Percentiles rank a stretch among this genome's conserved stretches.
Conservation (phyloP, 176 grass and related monocot species). For the Thalia dealbata region DNA sequence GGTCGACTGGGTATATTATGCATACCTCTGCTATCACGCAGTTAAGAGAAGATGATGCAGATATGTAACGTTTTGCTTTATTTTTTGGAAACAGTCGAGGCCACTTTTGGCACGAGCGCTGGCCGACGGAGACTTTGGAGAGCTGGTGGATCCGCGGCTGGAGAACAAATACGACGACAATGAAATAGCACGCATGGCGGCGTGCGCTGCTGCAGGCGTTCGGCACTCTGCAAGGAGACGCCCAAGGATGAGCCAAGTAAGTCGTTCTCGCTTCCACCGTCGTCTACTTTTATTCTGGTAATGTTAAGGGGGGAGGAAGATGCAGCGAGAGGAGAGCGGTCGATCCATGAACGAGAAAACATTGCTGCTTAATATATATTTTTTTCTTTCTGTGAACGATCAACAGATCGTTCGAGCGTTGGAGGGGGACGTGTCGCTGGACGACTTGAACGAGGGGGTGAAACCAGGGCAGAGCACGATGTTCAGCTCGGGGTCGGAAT, state of each 20-base stretch:
- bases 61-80: too few relatives aligned
- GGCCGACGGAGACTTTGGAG: slow-evolving; percentile 4
- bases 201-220: slow-evolving; percentile 34
- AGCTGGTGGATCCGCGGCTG: slow-evolving; percentile 31
- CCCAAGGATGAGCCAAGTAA: slow-evolving; percentile 42
- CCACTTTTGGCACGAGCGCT: slow-evolving; percentile 24
- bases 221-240: slow-evolving; percentile 37
- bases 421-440: slow-evolving; percentile 75
- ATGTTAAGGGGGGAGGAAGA: too few relatives aligned
- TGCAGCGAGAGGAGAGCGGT: too few relatives aligned
- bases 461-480: slow-evolving; percentile 71
- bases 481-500: slow-evolving; percentile 54
- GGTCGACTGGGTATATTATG: slow-evolving; percentile 41
- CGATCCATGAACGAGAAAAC: too few relatives aligned
- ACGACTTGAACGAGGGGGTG: slow-evolving; percentile 79
- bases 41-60: too few relatives aligned
- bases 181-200: slow-evolving; percentile 34
- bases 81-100: slow-evolving; percentile 15
- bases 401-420: slow-evolving; percentile 67
- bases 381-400: too few relatives aligned
- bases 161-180: slow-evolving; percentile 14
- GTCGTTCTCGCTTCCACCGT: too few relatives aligned
- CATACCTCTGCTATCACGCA: background rate
- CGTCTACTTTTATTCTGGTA: too few relatives aligned
- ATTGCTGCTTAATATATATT: too few relatives aligned